A percentile compares a stretch with the other conserved stretches of the same genome.
Evolutionary conservation across 495 filamentous ascomycete species (phyloP).

Genomic region (Talaromyces liani): DNA sequence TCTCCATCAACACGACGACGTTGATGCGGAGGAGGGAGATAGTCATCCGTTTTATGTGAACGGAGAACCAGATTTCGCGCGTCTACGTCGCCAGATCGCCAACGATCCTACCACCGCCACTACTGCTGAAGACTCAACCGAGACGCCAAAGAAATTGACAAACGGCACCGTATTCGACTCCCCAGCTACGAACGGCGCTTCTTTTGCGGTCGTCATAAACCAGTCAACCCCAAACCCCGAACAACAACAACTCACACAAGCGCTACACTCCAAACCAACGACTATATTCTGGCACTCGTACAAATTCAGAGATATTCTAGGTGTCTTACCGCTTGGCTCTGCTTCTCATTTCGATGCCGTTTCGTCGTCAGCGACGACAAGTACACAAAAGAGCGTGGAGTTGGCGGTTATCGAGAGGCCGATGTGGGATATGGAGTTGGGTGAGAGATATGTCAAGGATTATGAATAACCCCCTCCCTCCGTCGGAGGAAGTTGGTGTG

Average conservation of each 20-base stretch:
- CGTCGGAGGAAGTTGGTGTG: not conserved
- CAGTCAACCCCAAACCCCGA: not conserved
- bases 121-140: not conserved
- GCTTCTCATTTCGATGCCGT: slow-evolving; percentile 10
- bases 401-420: slow-evolving; percentile 86
- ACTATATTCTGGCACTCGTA: slow-evolving; percentile 70
- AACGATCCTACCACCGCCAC: not conserved
- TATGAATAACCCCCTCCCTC: slow-evolving; percentile 42
- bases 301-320: slow-evolving; percentile 87
- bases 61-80: slow-evolving; percentile 26
- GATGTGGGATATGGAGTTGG: slow-evolving; percentile 73
- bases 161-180: not conserved
- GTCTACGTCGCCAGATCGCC: slow-evolving; percentile 20
- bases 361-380: slow-evolving; percentile 15
- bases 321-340: slow-evolving; percentile 62
- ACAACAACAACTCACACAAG: slow-evolving; percentile 12
- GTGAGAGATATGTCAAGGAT: slow-evolving; percentile 61
- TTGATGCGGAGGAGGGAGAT: slow-evolving; percentile 12
- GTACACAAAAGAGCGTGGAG: slow-evolving; percentile 41
- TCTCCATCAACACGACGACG: slow-evolving; percentile 34
- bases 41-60: slow-evolving; percentile 18
- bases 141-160: not conserved
- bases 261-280: slow-evolving; percentile 14
- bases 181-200: not conserved
- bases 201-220: not conserved